A percentile compares a stretch with the other conserved stretches of the same genome.
Conservation (phyloP, 805 yeast genomes). For the Metschnikowia orientalis region DNA sequence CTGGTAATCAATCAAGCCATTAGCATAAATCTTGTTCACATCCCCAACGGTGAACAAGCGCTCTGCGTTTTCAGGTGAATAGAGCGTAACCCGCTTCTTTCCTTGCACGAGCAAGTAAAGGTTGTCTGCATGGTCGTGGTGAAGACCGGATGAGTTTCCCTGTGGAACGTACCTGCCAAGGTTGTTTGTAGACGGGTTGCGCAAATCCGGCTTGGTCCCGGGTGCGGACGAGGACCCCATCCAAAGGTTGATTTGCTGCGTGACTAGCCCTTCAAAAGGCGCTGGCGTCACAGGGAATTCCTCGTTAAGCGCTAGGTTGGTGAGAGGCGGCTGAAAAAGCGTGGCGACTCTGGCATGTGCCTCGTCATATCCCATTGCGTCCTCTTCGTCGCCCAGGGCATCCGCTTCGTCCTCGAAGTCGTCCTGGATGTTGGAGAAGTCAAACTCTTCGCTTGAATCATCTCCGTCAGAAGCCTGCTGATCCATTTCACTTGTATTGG, state of each 20-base stretch:
- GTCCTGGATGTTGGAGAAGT: constrained; percentile 7
- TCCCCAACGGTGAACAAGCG: constrained; percentile 62
- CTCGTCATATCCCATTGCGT: constrained; percentile 12
- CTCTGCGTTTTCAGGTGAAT: constrained; percentile 57
- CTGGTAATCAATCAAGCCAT: constrained; percentile 65
- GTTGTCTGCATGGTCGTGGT: constrained; percentile 80
- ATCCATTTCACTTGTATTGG: too few species aligned
- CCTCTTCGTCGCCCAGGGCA: constrained; percentile 35
- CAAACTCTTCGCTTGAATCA: too few species aligned
- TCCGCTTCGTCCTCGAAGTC: constrained; percentile 31
- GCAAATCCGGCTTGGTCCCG: constrained; percentile 11
- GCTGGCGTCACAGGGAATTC: constrained; percentile 40
- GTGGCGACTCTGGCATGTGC: constrained; percentile 40
- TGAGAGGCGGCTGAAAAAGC: constrained; percentile 59
- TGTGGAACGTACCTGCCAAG: constrained; percentile 55
- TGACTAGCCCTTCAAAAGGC: constrained; percentile 40
- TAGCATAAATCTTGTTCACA: constrained; percentile 46
- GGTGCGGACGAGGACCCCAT: constrained; percentile 43
- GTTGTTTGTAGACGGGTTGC: constrained; percentile 23
- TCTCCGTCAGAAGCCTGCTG: too few species aligned
- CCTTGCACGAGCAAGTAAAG: constrained; percentile 61
- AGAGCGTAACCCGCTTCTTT: constrained; percentile 60
- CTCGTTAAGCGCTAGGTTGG: constrained; percentile 29
- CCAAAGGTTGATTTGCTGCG: constrained; percentile 77
- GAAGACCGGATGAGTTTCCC: constrained; percentile 68